Evolutionary conservation across 176 grass and related monocot genomes (phyloP), one percentile per base, ranked within the genome.

Genomic region (Rhipidocladum racemiflorum): DNA sequence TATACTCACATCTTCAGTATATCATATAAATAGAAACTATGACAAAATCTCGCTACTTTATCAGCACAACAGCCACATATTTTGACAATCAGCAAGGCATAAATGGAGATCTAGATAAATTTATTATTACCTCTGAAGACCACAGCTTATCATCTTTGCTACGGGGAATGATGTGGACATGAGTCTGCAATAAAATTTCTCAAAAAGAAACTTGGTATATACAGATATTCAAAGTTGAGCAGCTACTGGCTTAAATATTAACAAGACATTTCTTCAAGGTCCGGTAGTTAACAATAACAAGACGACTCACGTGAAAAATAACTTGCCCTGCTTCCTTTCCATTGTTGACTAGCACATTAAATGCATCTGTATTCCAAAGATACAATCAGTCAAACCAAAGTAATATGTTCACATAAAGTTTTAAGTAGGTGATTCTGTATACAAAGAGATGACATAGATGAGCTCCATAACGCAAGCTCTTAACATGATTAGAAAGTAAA

Each of bases 331-430:
- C 94, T 65, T 89, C 85, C 50, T 72, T 74, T 77, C 91, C 94
- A 78, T 93, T 93, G 74, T 97, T 93, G 84, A 93, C 89, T 50
- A 97, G 46, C 55, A 97, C 86, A 89, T 97, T 97, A 68, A 97
- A 97, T 77, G 94, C 92, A 87, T 93, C 94, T 97, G 70, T 29
- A 70, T 23, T 66, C 21, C 44, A 68, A 78, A 62, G 12, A 62
- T 38, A 61, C 30, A 20, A 74, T 81, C n/a, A 65, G 36, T 74
- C 17, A 77, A 53, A 28, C 5, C n/a, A n/a, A 79, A 43, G 67
- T 55, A 63, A 53, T 65, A 73, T 36, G 28, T 5, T 43, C 12
- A 40, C 18, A 29, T 43, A 64, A 72, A 43, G 57, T 65, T 54
- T 54, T n/a, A 72, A 54, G 57, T 65, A 85, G 65, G 15, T 36